Evolutionary conservation across 2,329 filamentous ascomycete species (phyloP).

Genomic region (Colletotrichum chrysophilum): DNA sequence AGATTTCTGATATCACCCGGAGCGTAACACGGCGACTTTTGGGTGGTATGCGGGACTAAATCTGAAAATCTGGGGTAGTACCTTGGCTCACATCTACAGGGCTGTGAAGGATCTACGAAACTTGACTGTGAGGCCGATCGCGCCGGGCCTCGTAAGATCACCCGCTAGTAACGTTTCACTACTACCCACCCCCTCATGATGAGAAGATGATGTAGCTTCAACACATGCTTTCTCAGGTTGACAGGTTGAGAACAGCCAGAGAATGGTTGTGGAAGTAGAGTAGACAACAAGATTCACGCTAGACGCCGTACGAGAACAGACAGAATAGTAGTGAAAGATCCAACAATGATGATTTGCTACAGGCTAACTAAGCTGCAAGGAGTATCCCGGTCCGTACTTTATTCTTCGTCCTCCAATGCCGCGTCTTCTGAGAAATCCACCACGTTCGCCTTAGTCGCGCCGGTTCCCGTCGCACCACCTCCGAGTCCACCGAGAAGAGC

Average conservation of each 20-base stretch:
- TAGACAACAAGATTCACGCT: background rate
- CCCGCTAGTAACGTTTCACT: background rate
- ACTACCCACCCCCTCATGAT: background rate
- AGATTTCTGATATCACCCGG: background rate
- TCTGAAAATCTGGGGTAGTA: background rate
- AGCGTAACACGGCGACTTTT: background rate
- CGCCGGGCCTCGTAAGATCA: background rate
- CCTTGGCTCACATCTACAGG: background rate
- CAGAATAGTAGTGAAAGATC: background rate
- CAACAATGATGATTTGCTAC: constrained; percentile 14
- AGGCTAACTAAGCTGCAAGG: constrained; percentile 11
- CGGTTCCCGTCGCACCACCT: background rate
- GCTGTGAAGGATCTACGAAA: background rate
- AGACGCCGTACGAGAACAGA: background rate
- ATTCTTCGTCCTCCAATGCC: background rate
- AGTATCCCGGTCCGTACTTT: constrained; percentile 4
- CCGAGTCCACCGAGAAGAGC: background rate
- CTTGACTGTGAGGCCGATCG: background rate
- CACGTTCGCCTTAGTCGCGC: background rate
- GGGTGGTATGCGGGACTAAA: background rate
- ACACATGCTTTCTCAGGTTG: too few relatives aligned
- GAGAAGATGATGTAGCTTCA: background rate
- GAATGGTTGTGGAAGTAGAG: too few relatives aligned
- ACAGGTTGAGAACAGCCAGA: too few relatives aligned
- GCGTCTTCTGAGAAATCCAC: constrained; percentile 1